These are phyloP conservation scores for Corymbia citriodora DNA, from an alignment of 441 rosid genomes.

Conservation along the genomic window DNA sequence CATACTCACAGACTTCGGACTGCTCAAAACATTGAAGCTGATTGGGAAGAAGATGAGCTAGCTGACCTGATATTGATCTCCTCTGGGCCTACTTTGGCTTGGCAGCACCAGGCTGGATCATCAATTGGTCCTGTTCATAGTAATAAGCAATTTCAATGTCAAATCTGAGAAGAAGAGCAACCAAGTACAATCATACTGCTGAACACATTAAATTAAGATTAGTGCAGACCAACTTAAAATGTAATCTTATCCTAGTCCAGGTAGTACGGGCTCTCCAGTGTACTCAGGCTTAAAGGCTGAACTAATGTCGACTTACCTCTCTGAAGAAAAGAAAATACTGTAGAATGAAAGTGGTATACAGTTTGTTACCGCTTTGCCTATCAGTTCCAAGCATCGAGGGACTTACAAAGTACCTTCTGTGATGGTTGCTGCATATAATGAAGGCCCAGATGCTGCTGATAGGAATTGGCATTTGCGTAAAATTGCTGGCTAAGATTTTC, in stretches of 20 bases:
- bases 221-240: not conserved
- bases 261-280: not conserved
- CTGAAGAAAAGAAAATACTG: not conserved
- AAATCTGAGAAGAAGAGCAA: not conserved
- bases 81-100: not conserved
- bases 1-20: not conserved
- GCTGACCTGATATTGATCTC: not conserved
- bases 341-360: not conserved
- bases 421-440: not conserved
- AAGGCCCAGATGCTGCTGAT: not conserved
- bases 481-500: not conserved
- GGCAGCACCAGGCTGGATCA: not conserved
- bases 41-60: not conserved
- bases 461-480: not conserved
- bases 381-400: not conserved
- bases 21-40: not conserved
- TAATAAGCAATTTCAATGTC: not conserved
- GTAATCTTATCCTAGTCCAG: not conserved
- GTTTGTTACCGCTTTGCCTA: not conserved
- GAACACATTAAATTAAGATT: not conserved
- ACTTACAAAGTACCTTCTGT: not conserved
- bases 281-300: not conserved
- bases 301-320: not conserved
- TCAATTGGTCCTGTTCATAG: not conserved
- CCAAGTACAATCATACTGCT: not conserved